Evolutionary conservation across 352 stramenopile genomes (phyloP).

Genomic region (Phytophthora hibernalis): DNA sequence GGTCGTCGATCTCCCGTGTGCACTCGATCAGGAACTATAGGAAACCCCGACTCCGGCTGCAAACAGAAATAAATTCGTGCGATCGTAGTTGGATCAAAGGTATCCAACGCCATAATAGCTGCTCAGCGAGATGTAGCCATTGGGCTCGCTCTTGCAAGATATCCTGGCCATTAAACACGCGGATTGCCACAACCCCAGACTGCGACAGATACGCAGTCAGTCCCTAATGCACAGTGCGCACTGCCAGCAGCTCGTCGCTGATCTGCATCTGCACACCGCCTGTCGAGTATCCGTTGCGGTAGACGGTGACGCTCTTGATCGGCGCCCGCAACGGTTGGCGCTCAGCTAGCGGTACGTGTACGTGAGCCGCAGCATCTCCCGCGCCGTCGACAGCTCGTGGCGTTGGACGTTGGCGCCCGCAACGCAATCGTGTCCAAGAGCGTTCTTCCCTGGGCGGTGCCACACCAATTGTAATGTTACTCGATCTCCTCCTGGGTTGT

Average conservation of each 20-base stretch:
- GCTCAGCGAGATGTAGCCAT: no score
- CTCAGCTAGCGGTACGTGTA: constrained; percentile 62
- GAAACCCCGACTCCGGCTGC: no score
- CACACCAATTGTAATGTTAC: no score
- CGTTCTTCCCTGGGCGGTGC: no score
- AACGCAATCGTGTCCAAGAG: no score
- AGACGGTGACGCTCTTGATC: constrained; percentile 78
- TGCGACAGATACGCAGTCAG: constrained; percentile 84
- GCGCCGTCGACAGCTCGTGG: no score
- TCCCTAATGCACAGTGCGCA: constrained; percentile 49
- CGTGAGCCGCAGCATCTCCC: constrained; percentile 75
- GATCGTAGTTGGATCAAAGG: no score
- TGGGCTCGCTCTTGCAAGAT: no score
- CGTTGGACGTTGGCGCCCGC: no score
- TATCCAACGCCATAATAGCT: no score
- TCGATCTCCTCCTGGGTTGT: no score
- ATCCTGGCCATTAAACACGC: constrained; percentile 78
- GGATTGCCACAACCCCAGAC: constrained; percentile 77
- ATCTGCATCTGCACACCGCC: constrained; percentile 80
- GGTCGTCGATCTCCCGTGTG: constrained; percentile 85
- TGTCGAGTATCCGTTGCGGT: constrained; percentile 81
- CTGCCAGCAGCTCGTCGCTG: constrained; percentile 59
- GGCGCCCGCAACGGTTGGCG: constrained; percentile 39
- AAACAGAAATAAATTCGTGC: no score
- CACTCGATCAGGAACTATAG: constrained; percentile 84